Percentiles rank a stretch among this genome's conserved stretches.
phyloP scores from a whole-genome alignment of 768 basidiomycete species.

The Rhodosporidiobolus odoratus region DNA sequence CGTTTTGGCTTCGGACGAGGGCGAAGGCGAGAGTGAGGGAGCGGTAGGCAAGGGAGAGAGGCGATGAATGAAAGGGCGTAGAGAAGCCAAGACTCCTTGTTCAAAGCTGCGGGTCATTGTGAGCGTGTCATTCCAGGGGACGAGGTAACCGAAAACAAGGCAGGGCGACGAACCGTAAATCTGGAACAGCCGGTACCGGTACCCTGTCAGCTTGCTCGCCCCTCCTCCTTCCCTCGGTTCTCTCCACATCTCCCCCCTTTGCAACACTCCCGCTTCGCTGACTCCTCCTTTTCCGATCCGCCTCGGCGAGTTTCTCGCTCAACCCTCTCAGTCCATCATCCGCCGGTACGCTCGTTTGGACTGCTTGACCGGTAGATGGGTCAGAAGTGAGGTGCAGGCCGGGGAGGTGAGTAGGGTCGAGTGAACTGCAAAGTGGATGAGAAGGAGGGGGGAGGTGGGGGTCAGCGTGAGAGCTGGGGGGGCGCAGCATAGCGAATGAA shows the following conservation, averaged over 20 bases:
- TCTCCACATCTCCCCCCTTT: background rate
- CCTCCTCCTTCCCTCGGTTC: background rate
- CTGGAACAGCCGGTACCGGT: slow-evolving; percentile 37
- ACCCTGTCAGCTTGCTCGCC: background rate
- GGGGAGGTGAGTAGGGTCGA: slow-evolving; percentile 22
- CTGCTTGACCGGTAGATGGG: slow-evolving; percentile 10
- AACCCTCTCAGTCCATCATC: background rate
- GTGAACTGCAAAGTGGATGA: background rate
- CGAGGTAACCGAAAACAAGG: no score
- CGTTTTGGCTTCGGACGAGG: background rate
- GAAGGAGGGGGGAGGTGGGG: background rate
- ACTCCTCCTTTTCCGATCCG: slow-evolving; percentile 6
- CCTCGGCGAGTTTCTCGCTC: background rate
- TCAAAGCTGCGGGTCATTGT: slow-evolving; percentile 19
- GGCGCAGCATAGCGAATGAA: background rate
- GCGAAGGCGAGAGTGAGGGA: background rate
- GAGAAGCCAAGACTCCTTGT: slow-evolving; percentile 37
- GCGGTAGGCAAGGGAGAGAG: background rate
- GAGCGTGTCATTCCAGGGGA: no score
- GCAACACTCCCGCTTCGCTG: background rate
- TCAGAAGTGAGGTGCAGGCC: slow-evolving; percentile 15
- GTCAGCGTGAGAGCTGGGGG: background rate
- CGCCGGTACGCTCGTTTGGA: slow-evolving; percentile 10
- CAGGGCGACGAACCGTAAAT: slow-evolving; percentile 25
- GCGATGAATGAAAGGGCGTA: slow-evolving; percentile 37